Percentiles rank a stretch among this genome's conserved stretches.
Evolutionary conservation across 768 basidiomycete genomes (phyloP).

Genomic region (Clitopilus passeckerianus): DNA sequence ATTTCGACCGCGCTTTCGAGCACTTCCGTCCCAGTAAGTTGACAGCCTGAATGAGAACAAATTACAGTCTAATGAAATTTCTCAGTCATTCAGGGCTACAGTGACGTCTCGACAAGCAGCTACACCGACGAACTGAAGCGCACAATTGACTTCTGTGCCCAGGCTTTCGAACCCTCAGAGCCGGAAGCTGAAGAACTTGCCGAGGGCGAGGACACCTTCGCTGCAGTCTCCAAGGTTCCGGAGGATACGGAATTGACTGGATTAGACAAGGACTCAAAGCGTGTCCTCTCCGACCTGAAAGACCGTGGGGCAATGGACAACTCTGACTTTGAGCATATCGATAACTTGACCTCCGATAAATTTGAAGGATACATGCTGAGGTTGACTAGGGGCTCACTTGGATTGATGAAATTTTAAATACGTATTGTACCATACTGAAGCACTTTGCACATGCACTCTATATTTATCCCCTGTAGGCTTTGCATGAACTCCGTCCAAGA

Average conservation of each 20-base stretch:
- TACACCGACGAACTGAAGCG: slow-evolving; percentile 2
- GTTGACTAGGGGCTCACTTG: not conserved
- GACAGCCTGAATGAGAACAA: too few species aligned
- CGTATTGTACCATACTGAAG: not conserved
- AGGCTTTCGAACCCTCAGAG: not conserved
- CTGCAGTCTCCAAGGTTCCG: not conserved
- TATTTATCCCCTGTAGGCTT: too few species aligned
- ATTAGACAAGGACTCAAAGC: slow-evolving; percentile 1
- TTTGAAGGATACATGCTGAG: slow-evolving; percentile 1
- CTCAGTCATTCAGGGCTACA: slow-evolving; percentile 6
- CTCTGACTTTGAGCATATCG: slow-evolving; percentile 2
- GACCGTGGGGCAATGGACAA: slow-evolving; percentile 1
- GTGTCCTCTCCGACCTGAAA: not conserved
- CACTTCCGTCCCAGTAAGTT: slow-evolving; percentile 36
- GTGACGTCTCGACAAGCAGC: slow-evolving; percentile 1
- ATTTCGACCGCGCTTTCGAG: slow-evolving; percentile 46
- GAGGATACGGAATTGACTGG: slow-evolving; percentile 2
- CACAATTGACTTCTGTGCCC: slow-evolving; percentile 8
- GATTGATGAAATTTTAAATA: not conserved
- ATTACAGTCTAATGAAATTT: not conserved
- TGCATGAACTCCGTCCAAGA: too few species aligned
- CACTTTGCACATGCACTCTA: not conserved
- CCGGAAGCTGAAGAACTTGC: not conserved
- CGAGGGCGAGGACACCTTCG: not conserved
- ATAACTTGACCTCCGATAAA: slow-evolving; percentile 1